Conservation (phyloP, 2,329 filamentous ascomycete genomes). For the Exophiala viscosa region DNA sequence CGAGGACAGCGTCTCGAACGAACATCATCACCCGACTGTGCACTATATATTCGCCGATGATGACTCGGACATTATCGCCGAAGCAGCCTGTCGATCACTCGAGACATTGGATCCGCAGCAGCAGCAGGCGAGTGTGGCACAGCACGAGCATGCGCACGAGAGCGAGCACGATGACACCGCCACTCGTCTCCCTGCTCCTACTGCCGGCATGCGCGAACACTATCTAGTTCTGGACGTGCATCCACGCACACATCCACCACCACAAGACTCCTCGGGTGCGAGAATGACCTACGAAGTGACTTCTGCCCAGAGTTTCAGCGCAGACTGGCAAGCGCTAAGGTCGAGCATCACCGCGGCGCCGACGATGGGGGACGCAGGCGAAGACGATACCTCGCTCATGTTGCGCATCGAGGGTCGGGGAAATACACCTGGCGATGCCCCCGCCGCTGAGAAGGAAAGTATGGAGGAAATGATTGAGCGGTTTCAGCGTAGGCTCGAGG, state of each 20-base stretch:
- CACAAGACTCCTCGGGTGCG: slow-evolving; percentile 34
- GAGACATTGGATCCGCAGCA: slow-evolving; percentile 33
- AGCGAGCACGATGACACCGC: slow-evolving; percentile 14
- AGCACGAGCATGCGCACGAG: slow-evolving; percentile 5
- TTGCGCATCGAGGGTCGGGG: slow-evolving; percentile 41
- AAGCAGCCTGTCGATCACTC: slow-evolving; percentile 57
- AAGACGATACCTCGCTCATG: slow-evolving; percentile 46
- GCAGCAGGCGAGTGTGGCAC: too few relatives aligned
- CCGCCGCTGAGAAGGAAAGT: slow-evolving; percentile 30
- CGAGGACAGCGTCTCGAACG: slow-evolving; percentile 67
- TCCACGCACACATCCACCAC: slow-evolving; percentile 28
- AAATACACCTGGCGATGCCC: slow-evolving; percentile 29
- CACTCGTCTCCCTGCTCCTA: slow-evolving; percentile 45
- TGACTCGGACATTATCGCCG: slow-evolving; percentile 71
- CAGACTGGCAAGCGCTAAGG: slow-evolving; percentile 66
- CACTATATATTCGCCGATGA: slow-evolving; percentile 95
- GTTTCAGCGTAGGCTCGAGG: slow-evolving; percentile 43
- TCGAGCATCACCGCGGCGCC: slow-evolving; percentile 57
- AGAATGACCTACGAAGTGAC: slow-evolving; percentile 49
- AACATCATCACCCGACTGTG: slow-evolving; percentile 77
- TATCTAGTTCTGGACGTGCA: slow-evolving; percentile 57
- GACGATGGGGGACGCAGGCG: slow-evolving; percentile 58
- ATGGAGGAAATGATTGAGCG: slow-evolving; percentile 47
- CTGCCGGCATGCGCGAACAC: slow-evolving; percentile 50
- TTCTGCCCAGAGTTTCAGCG: slow-evolving; percentile 67